Percentiles rank a stretch among this genome's conserved stretches.
Conservation (phyloP, 2,329 filamentous ascomycete genomes). For the Cladosporium colombiae region DNA sequence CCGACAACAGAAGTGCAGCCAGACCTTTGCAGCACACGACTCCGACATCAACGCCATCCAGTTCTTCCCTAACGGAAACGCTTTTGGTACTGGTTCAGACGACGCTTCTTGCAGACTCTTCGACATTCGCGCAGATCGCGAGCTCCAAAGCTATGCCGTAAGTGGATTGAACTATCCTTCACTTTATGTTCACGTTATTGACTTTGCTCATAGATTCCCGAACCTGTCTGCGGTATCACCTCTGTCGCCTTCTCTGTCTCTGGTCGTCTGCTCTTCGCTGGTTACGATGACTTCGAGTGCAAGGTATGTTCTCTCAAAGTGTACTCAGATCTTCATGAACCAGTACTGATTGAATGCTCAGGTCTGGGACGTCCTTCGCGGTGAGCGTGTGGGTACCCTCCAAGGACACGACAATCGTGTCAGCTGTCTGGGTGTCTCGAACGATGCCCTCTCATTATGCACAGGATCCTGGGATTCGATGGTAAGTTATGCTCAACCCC, state of each 20-base stretch:
- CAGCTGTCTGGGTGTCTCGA: slow-evolving; percentile 97
- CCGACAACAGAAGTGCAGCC: slow-evolving; percentile 93
- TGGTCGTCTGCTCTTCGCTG: slow-evolving; percentile 89
- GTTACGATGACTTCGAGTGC: slow-evolving; percentile 99
- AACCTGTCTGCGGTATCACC: slow-evolving; percentile 96
- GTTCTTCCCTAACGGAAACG: slow-evolving; percentile 98
- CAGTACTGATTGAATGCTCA: slow-evolving; percentile 44
- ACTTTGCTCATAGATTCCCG: slow-evolving; percentile 70
- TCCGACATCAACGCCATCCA: slow-evolving; percentile 99
- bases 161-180: slow-evolving; percentile 30
- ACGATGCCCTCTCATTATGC: slow-evolving; percentile 98
- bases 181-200: slow-evolving; percentile 21
- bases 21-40: slow-evolving; percentile 97
- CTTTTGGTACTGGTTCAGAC: slow-evolving; percentile 96
- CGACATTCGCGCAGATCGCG: slow-evolving; percentile 92
- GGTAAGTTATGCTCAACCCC: slow-evolving; percentile 60
- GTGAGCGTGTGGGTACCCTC: slow-evolving; percentile 93
- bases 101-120: slow-evolving; percentile 97
- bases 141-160: slow-evolving; percentile 69
- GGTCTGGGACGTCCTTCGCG: slow-evolving; percentile 97
- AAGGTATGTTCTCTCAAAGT: slow-evolving; percentile 65
- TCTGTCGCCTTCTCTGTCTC: slow-evolving; percentile 98
- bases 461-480: slow-evolving; percentile 99
- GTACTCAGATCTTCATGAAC: background rate
- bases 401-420: slow-evolving; percentile 98